Base-by-base conservation (phyloP, 1,139 yeast genomes). In the Pichia sorboxylosa region DNA sequence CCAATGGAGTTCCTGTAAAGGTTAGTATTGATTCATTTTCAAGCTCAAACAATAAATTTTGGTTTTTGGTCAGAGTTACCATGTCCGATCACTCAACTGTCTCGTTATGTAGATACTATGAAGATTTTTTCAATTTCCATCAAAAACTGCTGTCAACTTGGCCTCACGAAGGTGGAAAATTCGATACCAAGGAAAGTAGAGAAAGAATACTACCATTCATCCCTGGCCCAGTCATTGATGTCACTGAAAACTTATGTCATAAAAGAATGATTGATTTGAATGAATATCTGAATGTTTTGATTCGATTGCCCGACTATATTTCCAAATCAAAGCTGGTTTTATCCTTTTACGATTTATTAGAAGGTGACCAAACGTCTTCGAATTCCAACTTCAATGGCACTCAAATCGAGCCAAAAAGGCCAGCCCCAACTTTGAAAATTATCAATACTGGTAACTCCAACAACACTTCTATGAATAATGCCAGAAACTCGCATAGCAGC, bases 181-280 rank as follows among this genome's bases (percentile, higher is more conserved):
- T 73, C 43, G 65, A 69, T 25, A 61, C 64, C 36, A 48, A 49
- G 15, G 66, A 66, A 28, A 71, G 95, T 41, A 47, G 44, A 26
- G 67, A 65, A 30, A 70, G 98, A 43, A 79, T 80, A 25, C 67
- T 90, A 39, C 98, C 99, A 4, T 84, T 81, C 42, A 87, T 92
- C 51, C 98, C 98, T 0, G 98, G 98, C 1, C 99, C 98, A 2
- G 67, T 90, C 32, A 80, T 93, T 29, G 82, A 82, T 51, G 95
- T 90, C 32, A 85, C 87, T 42, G 97, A 87, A 51, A 71, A 79
- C 32, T 79, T 87, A 35, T 81, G 95, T 13, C 77, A 79, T 46
- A 80, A 83, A 52, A 69, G 98, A 48, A 67, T 90, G 44, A 82
- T 75, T 24, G 93, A 84, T 55, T 65, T 92, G 45, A 92, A 90